These are phyloP conservation scores for Paulownia fortunei DNA, from an alignment of 257 asterid genomes.

Conservation along the genomic window DNA sequence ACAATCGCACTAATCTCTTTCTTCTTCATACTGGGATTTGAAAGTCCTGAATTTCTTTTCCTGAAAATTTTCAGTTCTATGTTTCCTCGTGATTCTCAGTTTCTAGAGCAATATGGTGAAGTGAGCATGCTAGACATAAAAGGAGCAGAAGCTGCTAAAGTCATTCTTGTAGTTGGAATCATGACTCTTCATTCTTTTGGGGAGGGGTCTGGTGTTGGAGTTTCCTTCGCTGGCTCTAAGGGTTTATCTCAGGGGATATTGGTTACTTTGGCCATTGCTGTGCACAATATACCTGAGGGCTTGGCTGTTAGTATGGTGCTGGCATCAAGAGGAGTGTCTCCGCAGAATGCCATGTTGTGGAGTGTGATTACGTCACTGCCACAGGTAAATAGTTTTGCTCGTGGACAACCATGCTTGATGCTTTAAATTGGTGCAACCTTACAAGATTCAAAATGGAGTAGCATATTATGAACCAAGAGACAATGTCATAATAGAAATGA, in stretches of 20 bases:
- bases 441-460: background rate
- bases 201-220: slow-evolving; percentile 99
- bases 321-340: slow-evolving; percentile 97
- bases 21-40: background rate
- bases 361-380: slow-evolving; percentile 96
- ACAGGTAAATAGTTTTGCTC: slow-evolving; percentile 56
- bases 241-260: slow-evolving; percentile 92
- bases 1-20: background rate
- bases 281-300: slow-evolving; percentile 99
- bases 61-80: background rate
- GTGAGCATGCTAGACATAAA: slow-evolving; percentile 98
- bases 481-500: background rate
- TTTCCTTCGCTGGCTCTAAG: slow-evolving; percentile 97
- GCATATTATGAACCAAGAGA: no score
- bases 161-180: slow-evolving; percentile 91
- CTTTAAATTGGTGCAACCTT: background rate
- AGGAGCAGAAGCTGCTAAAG: slow-evolving; percentile 98
- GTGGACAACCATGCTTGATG: background rate
- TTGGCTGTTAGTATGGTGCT: slow-evolving; percentile 99
- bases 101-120: slow-evolving; percentile 97
- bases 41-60: background rate
- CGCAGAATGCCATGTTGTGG: slow-evolving; percentile 96
- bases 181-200: slow-evolving; percentile 99
- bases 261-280: slow-evolving; percentile 98
- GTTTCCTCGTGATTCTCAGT: slow-evolving; percentile 41